Evolutionary conservation across 2,329 filamentous ascomycete species (phyloP).

Genomic region (Aureobasidium sp.): DNA sequence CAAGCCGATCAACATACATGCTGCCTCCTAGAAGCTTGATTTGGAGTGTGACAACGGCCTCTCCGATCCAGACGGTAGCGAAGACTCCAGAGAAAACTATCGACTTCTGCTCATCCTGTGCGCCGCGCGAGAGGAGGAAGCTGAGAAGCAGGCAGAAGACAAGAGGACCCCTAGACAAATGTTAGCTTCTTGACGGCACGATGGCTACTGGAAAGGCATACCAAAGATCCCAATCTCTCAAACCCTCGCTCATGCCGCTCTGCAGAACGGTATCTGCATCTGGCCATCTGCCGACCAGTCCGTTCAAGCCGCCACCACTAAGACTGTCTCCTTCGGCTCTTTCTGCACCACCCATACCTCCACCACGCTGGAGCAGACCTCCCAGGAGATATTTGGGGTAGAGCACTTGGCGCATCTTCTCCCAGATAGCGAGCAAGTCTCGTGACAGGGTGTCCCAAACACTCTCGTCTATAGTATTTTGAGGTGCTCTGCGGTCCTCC

Average conservation of each 20-base stretch:
- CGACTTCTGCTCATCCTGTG: conserved; percentile 71
- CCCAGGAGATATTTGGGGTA: conserved; percentile 90
- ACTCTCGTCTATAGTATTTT: conserved; percentile 92
- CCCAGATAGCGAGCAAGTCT: conserved; percentile 88
- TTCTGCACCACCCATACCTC: conserved; percentile 52
- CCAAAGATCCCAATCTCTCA: conserved; percentile 97
- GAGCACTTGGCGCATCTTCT: conserved; percentile 95
- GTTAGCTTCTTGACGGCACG: conserved; percentile 19
- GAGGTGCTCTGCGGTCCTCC: conserved; percentile 81
- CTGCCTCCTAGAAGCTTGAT: conserved; percentile 94
- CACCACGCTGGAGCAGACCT: conserved; percentile 52
- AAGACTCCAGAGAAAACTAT: conserved; percentile 94
- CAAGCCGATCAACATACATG: conserved; percentile 61
- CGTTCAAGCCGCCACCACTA: conserved; percentile 41
- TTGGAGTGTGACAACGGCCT: conserved; percentile 94
- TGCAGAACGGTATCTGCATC: conserved; percentile 60
- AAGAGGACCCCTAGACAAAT: conserved; percentile 66
- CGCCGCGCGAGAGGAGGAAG: conserved; percentile 77
- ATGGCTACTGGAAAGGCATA: conserved; percentile 28
- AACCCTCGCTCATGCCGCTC: conserved; percentile 74
- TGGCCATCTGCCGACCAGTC: conserved; percentile 57
- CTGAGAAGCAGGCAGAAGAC: conserved; percentile 89
- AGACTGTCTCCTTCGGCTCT: conserved; percentile 44
- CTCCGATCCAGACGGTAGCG: conserved; percentile 92
- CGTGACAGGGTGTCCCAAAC: conserved; percentile 96